phyloP scores from a whole-genome alignment of 2,329 filamentous ascomycete genomes.

The Penicillium sp. region DNA sequence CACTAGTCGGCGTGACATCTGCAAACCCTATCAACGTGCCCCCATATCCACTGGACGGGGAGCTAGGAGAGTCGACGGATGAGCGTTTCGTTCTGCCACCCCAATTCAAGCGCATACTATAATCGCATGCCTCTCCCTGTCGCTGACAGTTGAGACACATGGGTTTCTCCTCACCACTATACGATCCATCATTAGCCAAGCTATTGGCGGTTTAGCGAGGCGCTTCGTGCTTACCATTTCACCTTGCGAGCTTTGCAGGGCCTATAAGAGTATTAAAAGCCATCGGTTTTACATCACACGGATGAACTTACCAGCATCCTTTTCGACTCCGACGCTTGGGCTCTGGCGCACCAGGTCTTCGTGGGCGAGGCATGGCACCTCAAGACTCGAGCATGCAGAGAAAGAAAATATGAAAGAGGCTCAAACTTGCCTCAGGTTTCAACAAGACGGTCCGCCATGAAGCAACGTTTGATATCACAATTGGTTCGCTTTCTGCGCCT shows the following conservation, averaged over 20 bases:
- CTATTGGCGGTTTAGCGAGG: neutral
- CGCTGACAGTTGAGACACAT: conserved; percentile 67
- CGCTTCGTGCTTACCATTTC: conserved; percentile 55
- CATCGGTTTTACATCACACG: conserved; percentile 3
- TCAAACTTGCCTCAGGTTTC: conserved; percentile 13
- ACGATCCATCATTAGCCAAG: neutral
- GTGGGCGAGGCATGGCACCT: conserved; percentile 57
- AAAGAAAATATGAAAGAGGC: conserved; percentile 17
- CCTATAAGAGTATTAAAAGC: conserved; percentile 43
- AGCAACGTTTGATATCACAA: neutral
- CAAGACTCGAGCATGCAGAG: conserved; percentile 8
- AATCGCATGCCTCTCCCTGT: conserved; percentile 70
- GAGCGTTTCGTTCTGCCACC: conserved; percentile 62
- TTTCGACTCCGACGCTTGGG: conserved; percentile 64
- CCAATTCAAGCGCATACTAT: conserved; percentile 77
- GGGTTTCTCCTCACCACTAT: conserved; percentile 68
- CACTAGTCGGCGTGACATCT: conserved; percentile 9
- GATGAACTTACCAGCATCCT: conserved; percentile 58
- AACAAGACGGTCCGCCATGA: neutral
- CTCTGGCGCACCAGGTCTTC: conserved; percentile 59
- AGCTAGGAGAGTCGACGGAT: conserved; percentile 37
- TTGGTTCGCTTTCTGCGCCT: conserved; percentile 25
- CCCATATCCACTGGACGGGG: conserved; percentile 27
- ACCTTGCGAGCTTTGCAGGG: conserved; percentile 74
- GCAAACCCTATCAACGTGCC: conserved; percentile 16